These are phyloP conservation scores for Punica granatum DNA, from an alignment of 345 rosid species.

Conservation along the genomic window DNA sequence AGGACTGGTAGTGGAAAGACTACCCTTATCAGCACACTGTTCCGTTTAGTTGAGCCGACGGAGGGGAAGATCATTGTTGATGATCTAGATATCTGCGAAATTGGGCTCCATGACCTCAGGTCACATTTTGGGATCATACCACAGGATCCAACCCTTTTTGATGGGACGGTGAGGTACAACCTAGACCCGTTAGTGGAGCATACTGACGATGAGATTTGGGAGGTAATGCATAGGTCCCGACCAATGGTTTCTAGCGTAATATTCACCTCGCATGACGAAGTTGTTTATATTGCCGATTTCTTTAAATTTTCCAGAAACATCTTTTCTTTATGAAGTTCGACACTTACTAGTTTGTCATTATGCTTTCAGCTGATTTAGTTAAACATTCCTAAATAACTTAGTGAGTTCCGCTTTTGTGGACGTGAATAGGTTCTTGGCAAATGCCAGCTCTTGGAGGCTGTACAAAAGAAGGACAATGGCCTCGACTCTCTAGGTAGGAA, in stretches of 20 bases:
- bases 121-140: conserved; percentile 56
- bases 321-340: no score
- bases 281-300: no score
- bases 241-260: neutral
- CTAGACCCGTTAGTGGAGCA: conserved; percentile 40
- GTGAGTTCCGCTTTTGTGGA: no score
- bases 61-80: conserved; percentile 50
- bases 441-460: conserved; percentile 31
- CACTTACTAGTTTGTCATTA: no score
- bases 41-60: conserved; percentile 54
- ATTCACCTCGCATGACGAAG: no score
- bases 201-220: conserved; percentile 40
- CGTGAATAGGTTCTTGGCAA: conserved; percentile 28
- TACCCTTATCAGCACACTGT: conserved; percentile 41
- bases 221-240: conserved; percentile 19
- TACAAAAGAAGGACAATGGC: conserved; percentile 28
- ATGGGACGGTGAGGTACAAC: conserved; percentile 55
- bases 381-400: neutral
- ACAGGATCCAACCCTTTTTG: conserved; percentile 64
- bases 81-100: conserved; percentile 33
- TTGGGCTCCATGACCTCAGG: conserved; percentile 60
- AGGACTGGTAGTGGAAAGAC: conserved; percentile 65
- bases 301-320: neutral
- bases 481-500: conserved; percentile 24
- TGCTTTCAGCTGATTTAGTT: no score